A percentile compares a stretch with the other conserved stretches of the same genome.
These are phyloP conservation scores for Lathyrus tuberosus DNA, from an alignment of 306 rosid genomes.

Conservation along the genomic window DNA sequence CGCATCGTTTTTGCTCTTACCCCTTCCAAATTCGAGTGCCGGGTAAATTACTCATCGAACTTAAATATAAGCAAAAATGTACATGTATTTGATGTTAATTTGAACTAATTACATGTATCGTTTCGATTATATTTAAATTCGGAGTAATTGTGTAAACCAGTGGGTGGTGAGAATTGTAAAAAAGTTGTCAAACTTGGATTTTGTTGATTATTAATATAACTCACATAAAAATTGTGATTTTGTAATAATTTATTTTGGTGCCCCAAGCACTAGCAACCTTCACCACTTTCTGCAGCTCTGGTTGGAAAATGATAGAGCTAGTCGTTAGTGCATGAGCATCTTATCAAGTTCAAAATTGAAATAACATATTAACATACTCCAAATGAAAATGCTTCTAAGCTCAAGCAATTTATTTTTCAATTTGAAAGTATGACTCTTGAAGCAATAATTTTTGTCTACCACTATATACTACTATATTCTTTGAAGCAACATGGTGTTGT, in stretches of 20 bases:
- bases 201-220: constrained; percentile 55
- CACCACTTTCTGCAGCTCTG: constrained; percentile 47
- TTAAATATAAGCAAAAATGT: background rate
- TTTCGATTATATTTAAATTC: background rate
- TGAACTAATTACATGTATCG: background rate
- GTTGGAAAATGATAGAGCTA: constrained; percentile 36
- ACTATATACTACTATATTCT: constrained; percentile 32
- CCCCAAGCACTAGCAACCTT: constrained; percentile 40
- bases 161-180: constrained; percentile 66
- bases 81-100: background rate
- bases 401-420: constrained; percentile 23
- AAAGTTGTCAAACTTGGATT: constrained; percentile 74
- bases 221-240: constrained; percentile 57
- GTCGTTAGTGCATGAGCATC: constrained; percentile 55
- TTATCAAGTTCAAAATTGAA: constrained; percentile 30
- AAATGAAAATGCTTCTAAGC: constrained; percentile 19
- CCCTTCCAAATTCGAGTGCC: constrained; percentile 16
- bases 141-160: constrained; percentile 48
- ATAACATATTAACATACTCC: constrained; percentile 28
- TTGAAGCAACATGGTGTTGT: constrained; percentile 17
- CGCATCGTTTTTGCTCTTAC: constrained; percentile 55
- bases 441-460: constrained; percentile 36
- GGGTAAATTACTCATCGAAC: constrained; percentile 18
- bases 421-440: constrained; percentile 17
- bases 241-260: constrained; percentile 51